phyloP scores from a whole-genome alignment of 2,329 filamentous ascomycete species.

The Arachnomyces sp. region DNA sequence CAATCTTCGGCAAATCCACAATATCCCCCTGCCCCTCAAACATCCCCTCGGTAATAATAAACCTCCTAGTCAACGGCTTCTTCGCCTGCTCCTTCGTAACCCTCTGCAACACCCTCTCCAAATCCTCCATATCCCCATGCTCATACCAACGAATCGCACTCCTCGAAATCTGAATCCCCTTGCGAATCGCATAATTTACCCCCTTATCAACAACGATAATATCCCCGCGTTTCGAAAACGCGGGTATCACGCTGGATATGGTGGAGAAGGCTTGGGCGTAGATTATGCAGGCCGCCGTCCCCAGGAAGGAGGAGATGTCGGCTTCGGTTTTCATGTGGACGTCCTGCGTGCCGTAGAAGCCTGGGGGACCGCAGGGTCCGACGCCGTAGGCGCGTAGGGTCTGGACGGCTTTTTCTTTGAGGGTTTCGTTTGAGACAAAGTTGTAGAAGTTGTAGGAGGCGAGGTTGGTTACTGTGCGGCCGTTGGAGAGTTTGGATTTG shows the following conservation, averaged over 20 bases:
- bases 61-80: constrained; percentile 82
- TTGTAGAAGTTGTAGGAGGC: constrained; percentile 98
- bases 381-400: constrained; percentile 93
- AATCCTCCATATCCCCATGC: constrained; percentile 90
- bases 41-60: constrained; percentile 90
- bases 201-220: constrained; percentile 93
- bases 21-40: constrained; percentile 87
- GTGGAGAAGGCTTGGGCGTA: constrained; percentile 96
- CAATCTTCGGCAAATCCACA: constrained; percentile 74
- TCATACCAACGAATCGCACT: constrained; percentile 91
- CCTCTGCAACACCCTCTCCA: constrained; percentile 76
- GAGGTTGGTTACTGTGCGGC: constrained; percentile 85
- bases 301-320: constrained; percentile 83
- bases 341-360: constrained; percentile 97
- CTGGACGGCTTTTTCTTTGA: constrained; percentile 92
- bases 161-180: constrained; percentile 85
- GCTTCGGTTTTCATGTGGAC: constrained; percentile 96
- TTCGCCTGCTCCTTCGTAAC: constrained; percentile 80
- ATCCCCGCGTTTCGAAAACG: constrained; percentile 94
- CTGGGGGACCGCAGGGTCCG: constrained; percentile 89
- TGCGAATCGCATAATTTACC: constrained; percentile 87
- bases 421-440: constrained; percentile 80
- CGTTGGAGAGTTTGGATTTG: constrained; percentile 79
- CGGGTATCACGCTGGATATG: constrained; percentile 91
- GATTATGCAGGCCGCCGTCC: constrained; percentile 81